Conservation (phyloP, 2,329 filamentous ascomycete species). For the Pseudogymnoascus sp. region DNA sequence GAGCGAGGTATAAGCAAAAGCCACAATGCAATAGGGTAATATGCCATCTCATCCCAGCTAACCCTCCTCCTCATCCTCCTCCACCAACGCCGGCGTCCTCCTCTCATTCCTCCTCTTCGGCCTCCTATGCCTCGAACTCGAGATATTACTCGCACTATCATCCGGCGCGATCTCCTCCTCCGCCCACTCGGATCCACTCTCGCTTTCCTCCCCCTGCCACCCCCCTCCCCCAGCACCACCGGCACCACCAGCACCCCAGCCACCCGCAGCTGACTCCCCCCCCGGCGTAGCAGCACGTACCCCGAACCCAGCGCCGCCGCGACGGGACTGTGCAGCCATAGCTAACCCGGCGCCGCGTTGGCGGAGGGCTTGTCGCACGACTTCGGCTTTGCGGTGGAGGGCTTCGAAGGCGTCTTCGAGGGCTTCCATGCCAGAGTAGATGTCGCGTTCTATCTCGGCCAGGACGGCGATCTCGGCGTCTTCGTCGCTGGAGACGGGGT, state of each 20-base stretch:
- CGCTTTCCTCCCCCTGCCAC: slow-evolving; percentile 26
- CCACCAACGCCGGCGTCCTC: slow-evolving; percentile 62
- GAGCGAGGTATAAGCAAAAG: background rate
- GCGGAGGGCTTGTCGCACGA: slow-evolving; percentile 67
- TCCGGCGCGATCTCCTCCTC: slow-evolving; percentile 60
- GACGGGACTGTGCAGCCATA: slow-evolving; percentile 24
- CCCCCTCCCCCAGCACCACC: slow-evolving; percentile 23
- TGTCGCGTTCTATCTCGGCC: slow-evolving; percentile 85
- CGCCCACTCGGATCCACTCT: slow-evolving; percentile 32
- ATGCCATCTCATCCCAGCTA: background rate
- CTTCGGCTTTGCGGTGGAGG: slow-evolving; percentile 77
- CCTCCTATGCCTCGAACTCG: slow-evolving; percentile 57
- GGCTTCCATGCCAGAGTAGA: slow-evolving; percentile 88
- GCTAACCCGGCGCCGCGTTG: slow-evolving; percentile 70
- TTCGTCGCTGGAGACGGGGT: slow-evolving; percentile 78
- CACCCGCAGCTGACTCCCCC: slow-evolving; percentile 18
- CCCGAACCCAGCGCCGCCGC: slow-evolving; percentile 13
- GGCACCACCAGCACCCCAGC: slow-evolving; percentile 20
- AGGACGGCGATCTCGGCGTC: slow-evolving; percentile 86
- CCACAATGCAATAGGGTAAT: background rate
- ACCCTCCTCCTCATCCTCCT: slow-evolving; percentile 52
- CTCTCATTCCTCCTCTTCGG: slow-evolving; percentile 61
- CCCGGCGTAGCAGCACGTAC: slow-evolving; percentile 37
- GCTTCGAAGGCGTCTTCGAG: slow-evolving; percentile 90
- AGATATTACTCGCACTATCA: slow-evolving; percentile 74